Evolutionary conservation across 108 stramenopile genomes (phyloP).

Genomic region (Thalassiosira profunda): DNA sequence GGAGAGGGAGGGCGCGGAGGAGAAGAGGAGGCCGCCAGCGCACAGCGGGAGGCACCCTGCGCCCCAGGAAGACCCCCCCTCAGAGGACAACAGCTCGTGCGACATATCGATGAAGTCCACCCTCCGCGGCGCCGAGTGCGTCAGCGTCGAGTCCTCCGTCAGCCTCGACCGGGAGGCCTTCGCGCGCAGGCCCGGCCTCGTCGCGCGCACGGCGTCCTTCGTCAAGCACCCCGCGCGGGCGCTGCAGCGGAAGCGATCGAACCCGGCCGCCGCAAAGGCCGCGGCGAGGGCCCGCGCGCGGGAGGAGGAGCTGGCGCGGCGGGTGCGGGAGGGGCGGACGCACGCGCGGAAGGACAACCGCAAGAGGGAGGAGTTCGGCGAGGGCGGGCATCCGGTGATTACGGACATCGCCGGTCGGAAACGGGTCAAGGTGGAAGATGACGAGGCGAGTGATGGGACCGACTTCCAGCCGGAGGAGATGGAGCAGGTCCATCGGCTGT

Average conservation of each 20-base stretch:
- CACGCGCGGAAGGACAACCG: not conserved
- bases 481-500: no score
- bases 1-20: not conserved
- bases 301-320: not conserved
- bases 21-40: not conserved
- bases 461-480: no score
- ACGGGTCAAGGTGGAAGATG: no score
- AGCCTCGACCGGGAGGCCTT: constrained; percentile 21
- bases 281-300: constrained; percentile 5
- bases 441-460: no score
- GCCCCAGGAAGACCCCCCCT: not conserved
- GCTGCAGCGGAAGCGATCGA: constrained; percentile 2
- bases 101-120: constrained; percentile 30
- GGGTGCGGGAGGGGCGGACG: constrained; percentile 4
- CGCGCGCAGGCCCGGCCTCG: not conserved
- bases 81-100: not conserved
- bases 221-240: constrained; percentile 22
- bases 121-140: constrained; percentile 25
- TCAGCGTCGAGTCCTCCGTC: constrained; percentile 41
- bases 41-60: not conserved
- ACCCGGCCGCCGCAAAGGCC: not conserved
- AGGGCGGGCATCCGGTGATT: not conserved
- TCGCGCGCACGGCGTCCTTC: constrained; percentile 25
- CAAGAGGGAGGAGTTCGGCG: not conserved
- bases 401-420: not conserved